Evolutionary conservation across 2,329 filamentous ascomycete genomes (phyloP), one percentile per base, ranked within the genome.

Genomic region (Trichoderma asperellum): DNA sequence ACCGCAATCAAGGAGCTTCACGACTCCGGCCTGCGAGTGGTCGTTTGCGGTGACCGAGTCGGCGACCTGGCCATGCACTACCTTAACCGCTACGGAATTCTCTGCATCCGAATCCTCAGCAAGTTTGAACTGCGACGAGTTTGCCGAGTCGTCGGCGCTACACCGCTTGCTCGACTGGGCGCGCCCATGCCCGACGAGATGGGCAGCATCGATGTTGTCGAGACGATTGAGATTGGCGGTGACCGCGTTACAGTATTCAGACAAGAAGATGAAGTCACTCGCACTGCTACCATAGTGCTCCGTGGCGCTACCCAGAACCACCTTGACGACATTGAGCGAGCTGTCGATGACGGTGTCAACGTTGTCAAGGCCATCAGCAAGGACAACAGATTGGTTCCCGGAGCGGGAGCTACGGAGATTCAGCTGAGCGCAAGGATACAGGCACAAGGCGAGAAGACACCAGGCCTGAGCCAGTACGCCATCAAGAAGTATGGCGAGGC

Each of bases 131-230:
- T 99, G 71, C 91, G 96, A 75, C 89, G 96, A 77, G 86, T 98
- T 76, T 99, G 96, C 87, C 91, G 96, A 72, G 96, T 99, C 29
- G 95, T 98, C 64, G 95, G 95, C 72, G 96, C 96, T 68, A 97
- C 96, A 16, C 96, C 96, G n/a, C 87, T 99, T 72, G 96, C 96
- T 65, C 91, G 96, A 76, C 86, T 99, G 59, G 96, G 96, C 73
- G 96, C 96, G 18, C 96, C 96, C 56, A 99, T 99, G 96, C 96
- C 96, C n/a, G 96, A 99, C 75, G 96, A 99, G 86, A 98, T 97
- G 94, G 96, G 96, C 73, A 91, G 83, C 75, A 89, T 99, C 72
- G 96, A 99, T 79, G 82, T 99, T 69, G 96, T 99, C 37, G 96
- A 99, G 87, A 98, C 96, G 1, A 87, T 96, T 56, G 96, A 99